Conservation (phyloP, 1,139 yeast genomes). For the Scheffersomyces parashehatae region DNA sequence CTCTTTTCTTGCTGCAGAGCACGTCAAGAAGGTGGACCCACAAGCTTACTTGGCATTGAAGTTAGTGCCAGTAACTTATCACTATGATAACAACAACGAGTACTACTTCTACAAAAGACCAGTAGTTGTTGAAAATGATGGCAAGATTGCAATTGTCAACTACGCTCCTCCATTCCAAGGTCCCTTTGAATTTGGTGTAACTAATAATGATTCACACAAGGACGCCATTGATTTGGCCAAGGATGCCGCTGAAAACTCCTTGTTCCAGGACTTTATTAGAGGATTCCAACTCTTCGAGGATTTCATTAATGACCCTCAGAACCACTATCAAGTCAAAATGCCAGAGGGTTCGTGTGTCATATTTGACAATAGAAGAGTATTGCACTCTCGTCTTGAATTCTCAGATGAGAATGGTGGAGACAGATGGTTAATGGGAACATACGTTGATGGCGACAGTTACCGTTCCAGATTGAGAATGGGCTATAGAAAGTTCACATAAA, state of each 20-base stretch:
- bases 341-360: slow-evolving; percentile 67
- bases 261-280: slow-evolving; percentile 55
- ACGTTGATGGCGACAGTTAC: slow-evolving; percentile 72
- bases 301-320: slow-evolving; percentile 52
- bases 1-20: slow-evolving; percentile 65
- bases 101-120: slow-evolving; percentile 69
- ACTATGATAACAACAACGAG: slow-evolving; percentile 65
- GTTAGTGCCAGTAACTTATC: slow-evolving; percentile 67
- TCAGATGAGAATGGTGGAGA: slow-evolving; percentile 52
- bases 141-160: slow-evolving; percentile 57
- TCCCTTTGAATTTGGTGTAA: slow-evolving; percentile 62
- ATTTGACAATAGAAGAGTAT: slow-evolving; percentile 70
- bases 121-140: slow-evolving; percentile 55
- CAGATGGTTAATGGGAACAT: slow-evolving; percentile 80
- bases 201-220: slow-evolving; percentile 24
- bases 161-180: slow-evolving; percentile 89
- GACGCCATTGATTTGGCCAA: not conserved
- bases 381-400: slow-evolving; percentile 70
- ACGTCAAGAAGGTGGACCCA: slow-evolving; percentile 56
- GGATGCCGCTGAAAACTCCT: slow-evolving; percentile 7
- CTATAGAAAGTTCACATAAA: slow-evolving; percentile 2
- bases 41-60: slow-evolving; percentile 65
- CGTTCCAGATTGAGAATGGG: slow-evolving; percentile 57
- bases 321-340: slow-evolving; percentile 58
- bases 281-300: slow-evolving; percentile 64